Evolutionary conservation across 176 grass and related monocot species (phyloP).

Genomic region (Carex parvula): DNA sequence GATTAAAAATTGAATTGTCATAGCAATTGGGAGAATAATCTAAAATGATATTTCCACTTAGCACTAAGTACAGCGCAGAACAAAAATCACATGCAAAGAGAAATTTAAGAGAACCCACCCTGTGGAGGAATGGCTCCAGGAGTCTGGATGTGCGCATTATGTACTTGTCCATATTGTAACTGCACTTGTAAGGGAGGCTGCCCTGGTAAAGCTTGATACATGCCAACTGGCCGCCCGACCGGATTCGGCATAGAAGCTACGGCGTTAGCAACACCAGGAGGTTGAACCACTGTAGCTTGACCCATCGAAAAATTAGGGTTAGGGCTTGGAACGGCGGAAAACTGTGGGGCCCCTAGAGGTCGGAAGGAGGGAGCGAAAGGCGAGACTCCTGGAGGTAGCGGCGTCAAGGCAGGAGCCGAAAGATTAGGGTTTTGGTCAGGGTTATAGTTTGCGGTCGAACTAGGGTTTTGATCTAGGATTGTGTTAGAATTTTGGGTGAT

Average conservation of each 20-base stretch:
- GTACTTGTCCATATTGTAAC: constrained; percentile 38
- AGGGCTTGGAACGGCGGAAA: constrained; percentile 3
- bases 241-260: not conserved
- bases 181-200: constrained; percentile 24
- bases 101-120: constrained; percentile 35
- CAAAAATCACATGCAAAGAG: constrained; percentile 14
- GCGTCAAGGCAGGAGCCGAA: not conserved
- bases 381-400: not conserved
- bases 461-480: constrained; percentile 12
- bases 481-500: not conserved
- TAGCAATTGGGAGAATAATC: not conserved
- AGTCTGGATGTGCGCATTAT: constrained; percentile 22
- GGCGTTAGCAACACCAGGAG: constrained; percentile 30
- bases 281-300: constrained; percentile 33
- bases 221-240: constrained; percentile 21
- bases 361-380: constrained; percentile 5
- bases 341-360: not conserved
- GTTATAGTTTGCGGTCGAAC: not conserved
- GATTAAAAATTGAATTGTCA: not conserved
- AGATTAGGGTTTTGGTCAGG: constrained; percentile 8
- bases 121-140: constrained; percentile 44
- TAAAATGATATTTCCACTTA: not conserved
- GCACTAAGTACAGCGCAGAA: not conserved
- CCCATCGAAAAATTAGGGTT: constrained; percentile 35
- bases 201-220: constrained; percentile 27